Percentiles rank a stretch among this genome's conserved stretches.
Evolutionary conservation across 345 rosid genomes (phyloP).

Genomic region (Stellera chamaejasme): DNA sequence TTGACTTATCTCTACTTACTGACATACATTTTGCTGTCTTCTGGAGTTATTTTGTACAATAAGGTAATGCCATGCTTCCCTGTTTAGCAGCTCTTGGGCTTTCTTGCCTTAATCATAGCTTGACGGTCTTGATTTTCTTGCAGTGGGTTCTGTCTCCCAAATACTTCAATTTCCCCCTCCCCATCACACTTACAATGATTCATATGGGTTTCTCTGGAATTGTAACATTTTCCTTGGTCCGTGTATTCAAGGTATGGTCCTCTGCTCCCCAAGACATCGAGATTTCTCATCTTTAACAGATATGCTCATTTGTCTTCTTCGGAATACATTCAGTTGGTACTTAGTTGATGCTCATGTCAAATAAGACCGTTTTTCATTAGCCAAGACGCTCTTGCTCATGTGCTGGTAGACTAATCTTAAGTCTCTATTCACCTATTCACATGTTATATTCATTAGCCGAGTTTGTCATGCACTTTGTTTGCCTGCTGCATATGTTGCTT

Average conservation of each 20-base stretch:
- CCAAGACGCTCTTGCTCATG: too few relatives aligned
- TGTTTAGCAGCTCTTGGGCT: not conserved
- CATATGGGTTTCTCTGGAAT: slow-evolving; percentile 89
- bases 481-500: too few relatives aligned
- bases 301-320: too few relatives aligned
- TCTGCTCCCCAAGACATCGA: not conserved
- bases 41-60: slow-evolving; percentile 91
- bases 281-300: too few relatives aligned
- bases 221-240: slow-evolving; percentile 73
- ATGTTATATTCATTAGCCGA: too few relatives aligned
- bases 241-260: slow-evolving; percentile 77
- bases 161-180: slow-evolving; percentile 84
- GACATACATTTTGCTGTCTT: slow-evolving; percentile 78
- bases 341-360: too few relatives aligned
- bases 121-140: slow-evolving; percentile 21
- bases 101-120: not conserved
- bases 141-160: slow-evolving; percentile 98
- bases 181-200: slow-evolving; percentile 90
- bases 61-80: slow-evolving; percentile 39
- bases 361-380: too few relatives aligned
- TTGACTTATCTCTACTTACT: slow-evolving; percentile 79
- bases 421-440: too few relatives aligned
- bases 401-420: too few relatives aligned
- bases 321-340: too few relatives aligned
- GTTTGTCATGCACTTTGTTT: too few relatives aligned